These are phyloP conservation scores for Thraustochytrium sp. DNA, from an alignment of 352 stramenopile genomes.

Conservation along the genomic window DNA sequence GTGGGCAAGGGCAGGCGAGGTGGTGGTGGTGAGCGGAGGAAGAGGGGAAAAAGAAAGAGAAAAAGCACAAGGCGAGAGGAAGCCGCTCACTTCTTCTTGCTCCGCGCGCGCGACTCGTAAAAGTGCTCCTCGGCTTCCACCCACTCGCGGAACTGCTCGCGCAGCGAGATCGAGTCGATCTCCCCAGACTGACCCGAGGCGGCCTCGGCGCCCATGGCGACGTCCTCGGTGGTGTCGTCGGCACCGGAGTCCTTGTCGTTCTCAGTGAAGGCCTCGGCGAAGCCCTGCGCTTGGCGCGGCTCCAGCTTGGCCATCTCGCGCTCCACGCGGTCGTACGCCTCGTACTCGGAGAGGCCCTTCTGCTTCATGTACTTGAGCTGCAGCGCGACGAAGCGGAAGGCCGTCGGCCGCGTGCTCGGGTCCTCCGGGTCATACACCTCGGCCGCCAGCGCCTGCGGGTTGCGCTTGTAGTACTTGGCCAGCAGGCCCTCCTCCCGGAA, in stretches of 20 bases:
- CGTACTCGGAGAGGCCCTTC: conserved; percentile 20
- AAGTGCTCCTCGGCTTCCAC: conserved; percentile 25
- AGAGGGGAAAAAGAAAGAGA: neutral
- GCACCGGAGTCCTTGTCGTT: neutral
- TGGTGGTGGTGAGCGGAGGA: neutral
- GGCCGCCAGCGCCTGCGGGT: neutral
- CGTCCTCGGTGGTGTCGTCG: neutral
- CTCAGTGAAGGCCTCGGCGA: neutral
- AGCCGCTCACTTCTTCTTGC: neutral
- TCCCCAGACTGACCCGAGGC: neutral
- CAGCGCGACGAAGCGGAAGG: conserved; percentile 23
- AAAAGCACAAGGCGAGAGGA: neutral
- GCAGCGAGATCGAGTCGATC: neutral
- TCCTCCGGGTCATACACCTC: conserved; percentile 20
- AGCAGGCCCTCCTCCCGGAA: conserved; percentile 23
- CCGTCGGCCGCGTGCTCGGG: neutral
- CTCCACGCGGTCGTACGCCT: conserved; percentile 1
- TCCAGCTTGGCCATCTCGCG: neutral
- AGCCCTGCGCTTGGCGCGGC: neutral
- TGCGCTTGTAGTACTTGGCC: neutral
- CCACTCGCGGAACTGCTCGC: neutral
- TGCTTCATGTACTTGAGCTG: conserved; percentile 40
- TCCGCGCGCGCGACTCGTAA: neutral
- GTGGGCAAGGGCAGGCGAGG: too few species aligned
- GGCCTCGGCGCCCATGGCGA: neutral